phyloP scores from a whole-genome alignment of 129 eudicot species.

The Rutidosis leptorrhynchoides region DNA sequence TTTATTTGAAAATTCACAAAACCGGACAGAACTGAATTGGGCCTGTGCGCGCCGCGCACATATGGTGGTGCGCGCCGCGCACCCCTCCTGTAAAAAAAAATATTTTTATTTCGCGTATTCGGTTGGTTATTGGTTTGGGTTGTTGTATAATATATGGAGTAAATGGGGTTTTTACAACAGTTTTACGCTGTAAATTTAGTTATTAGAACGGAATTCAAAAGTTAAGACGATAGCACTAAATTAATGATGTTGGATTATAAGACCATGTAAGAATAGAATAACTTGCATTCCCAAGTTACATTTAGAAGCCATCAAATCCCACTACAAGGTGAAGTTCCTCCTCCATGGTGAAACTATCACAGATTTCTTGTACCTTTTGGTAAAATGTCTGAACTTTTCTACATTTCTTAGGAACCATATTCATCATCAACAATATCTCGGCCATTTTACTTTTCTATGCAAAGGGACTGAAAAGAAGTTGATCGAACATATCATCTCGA shows the following conservation, averaged over 20 bases:
- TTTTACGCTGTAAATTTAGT: background rate
- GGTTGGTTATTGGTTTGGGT: too few relatives aligned
- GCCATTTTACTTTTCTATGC: slow-evolving; percentile 21
- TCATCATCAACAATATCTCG: slow-evolving; percentile 20
- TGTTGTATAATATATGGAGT: too few relatives aligned
- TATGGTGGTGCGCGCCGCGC: too few relatives aligned
- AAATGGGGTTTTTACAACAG: too few relatives aligned
- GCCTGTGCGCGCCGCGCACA: too few relatives aligned
- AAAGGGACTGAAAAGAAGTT: slow-evolving; percentile 55
- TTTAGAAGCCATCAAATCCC: slow-evolving; percentile 15
- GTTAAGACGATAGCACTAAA: slow-evolving; percentile 2
- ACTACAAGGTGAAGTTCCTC: slow-evolving; percentile 10
- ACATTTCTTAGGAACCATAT: slow-evolving; percentile 7
- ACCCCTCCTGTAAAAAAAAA: too few relatives aligned
- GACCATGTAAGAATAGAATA: background rate
- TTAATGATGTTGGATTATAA: background rate
- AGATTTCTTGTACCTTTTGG: slow-evolving; percentile 30
- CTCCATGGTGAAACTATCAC: slow-evolving; percentile 28
- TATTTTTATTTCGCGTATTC: too few relatives aligned
- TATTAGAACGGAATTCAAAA: background rate
- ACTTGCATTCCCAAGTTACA: slow-evolving; percentile 11
- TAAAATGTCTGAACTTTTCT: slow-evolving; percentile 23
- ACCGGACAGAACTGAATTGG: too few relatives aligned
- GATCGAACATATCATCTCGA: slow-evolving; percentile 52
- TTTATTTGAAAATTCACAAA: too few relatives aligned